phyloP scores from a whole-genome alignment of 2,329 filamentous ascomycete genomes.

The Aureobasidium sp. region DNA sequence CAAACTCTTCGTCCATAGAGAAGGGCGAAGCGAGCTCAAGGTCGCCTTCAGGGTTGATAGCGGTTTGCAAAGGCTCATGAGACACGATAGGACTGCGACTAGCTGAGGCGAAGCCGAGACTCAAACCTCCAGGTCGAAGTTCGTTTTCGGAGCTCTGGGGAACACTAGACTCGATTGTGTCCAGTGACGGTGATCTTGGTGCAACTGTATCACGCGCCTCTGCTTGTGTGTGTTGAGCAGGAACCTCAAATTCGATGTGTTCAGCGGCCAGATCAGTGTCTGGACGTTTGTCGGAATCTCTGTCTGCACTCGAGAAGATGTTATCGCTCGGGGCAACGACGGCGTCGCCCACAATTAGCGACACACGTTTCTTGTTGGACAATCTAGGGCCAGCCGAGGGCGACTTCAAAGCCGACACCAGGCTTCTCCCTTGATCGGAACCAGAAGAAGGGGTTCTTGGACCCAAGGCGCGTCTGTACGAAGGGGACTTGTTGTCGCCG shows the following conservation, averaged over 20 bases:
- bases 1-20: slow-evolving; percentile 12
- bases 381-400: slow-evolving; percentile 17
- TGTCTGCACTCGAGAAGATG: slow-evolving; percentile 16
- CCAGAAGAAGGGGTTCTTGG: slow-evolving; percentile 27
- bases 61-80: not conserved
- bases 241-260: not conserved
- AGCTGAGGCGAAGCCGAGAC: slow-evolving; percentile 1
- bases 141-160: not conserved
- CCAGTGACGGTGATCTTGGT: not conserved
- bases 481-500: not conserved
- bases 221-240: not conserved
- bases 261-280: not conserved
- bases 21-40: slow-evolving; percentile 10
- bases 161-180: not conserved
- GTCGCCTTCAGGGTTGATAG: not conserved
- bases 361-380: slow-evolving; percentile 26
- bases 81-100: not conserved
- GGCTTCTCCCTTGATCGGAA: slow-evolving; percentile 25
- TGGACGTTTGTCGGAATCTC: not conserved
- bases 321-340: slow-evolving; percentile 29
- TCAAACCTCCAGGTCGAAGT: not conserved
- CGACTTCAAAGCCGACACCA: slow-evolving; percentile 28
- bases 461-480: slow-evolving; percentile 18
- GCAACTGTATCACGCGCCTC: not conserved
- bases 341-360: slow-evolving; percentile 26